A percentile compares a stretch with the other conserved stretches of the same genome.
Evolutionary conservation across 1,139 yeast genomes (phyloP).

Genomic region (Scheffersomyces quercinus): DNA sequence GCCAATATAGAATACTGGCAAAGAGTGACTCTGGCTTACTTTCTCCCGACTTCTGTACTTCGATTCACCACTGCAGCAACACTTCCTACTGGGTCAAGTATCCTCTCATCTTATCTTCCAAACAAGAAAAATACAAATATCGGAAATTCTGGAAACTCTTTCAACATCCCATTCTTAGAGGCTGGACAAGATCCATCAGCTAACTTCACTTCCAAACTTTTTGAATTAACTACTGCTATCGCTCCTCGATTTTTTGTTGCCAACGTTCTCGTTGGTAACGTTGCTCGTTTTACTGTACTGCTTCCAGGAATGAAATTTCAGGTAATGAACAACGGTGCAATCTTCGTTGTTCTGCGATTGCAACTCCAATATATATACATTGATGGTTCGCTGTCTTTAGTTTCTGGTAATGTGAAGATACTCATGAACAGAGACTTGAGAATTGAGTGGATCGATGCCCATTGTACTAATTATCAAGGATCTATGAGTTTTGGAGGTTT

Average conservation of each 20-base stretch:
- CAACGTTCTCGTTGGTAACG: slow-evolving; percentile 50
- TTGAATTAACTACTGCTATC: slow-evolving; percentile 63
- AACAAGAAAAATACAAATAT: slow-evolving; percentile 1
- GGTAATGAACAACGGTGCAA: slow-evolving; percentile 64
- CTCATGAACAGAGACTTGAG: slow-evolving; percentile 61
- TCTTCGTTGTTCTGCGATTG: slow-evolving; percentile 60
- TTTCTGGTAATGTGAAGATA: slow-evolving; percentile 59
- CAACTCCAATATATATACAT: slow-evolving; percentile 54
- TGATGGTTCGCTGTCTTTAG: slow-evolving; percentile 71
- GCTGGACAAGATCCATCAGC: neutral
- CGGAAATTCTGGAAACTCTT: slow-evolving; percentile 6
- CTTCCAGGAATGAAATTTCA: slow-evolving; percentile 69
- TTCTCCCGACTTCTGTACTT: slow-evolving; percentile 33
- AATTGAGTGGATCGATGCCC: slow-evolving; percentile 72
- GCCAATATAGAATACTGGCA: slow-evolving; percentile 40
- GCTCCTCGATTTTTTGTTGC: slow-evolving; percentile 68
- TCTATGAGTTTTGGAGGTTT: slow-evolving; percentile 25
- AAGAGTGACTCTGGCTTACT: slow-evolving; percentile 34
- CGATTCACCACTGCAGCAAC: slow-evolving; percentile 25
- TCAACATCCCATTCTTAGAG: slow-evolving; percentile 1
- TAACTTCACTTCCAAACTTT: slow-evolving; percentile 39
- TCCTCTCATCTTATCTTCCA: neutral
- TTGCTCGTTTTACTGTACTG: slow-evolving; percentile 54
- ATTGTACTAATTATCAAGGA: slow-evolving; percentile 35
- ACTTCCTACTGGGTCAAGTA: neutral